A percentile compares a stretch with the other conserved stretches of the same genome.
phyloP scores from a whole-genome alignment of 176 grass and related monocot species.

The Panicum miliaceum region DNA sequence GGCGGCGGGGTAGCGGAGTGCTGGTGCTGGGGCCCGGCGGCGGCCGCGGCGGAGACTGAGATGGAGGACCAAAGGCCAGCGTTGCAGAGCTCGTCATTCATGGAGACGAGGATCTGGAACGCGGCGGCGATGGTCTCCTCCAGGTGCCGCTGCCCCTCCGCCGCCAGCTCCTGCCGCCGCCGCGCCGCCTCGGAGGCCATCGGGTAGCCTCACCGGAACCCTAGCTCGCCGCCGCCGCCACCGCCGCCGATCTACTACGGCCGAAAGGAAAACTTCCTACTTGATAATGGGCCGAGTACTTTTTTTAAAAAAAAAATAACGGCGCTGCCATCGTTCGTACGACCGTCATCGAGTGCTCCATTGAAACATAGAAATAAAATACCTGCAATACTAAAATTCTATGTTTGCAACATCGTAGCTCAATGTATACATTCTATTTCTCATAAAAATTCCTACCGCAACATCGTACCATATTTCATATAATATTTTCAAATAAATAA shows the following conservation, averaged over 20 bases:
- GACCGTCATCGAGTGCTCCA: too few species aligned
- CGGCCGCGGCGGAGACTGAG: conserved; percentile 27
- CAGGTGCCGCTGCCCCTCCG: conserved; percentile 82
- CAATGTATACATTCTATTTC: too few species aligned
- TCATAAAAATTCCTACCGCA: too few species aligned
- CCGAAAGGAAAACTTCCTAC: too few species aligned
- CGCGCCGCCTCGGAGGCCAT: conserved; percentile 55
- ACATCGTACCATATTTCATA: too few species aligned
- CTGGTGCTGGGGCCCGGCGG: conserved; percentile 27
- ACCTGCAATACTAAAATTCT: too few species aligned
- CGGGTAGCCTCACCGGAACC: conserved; percentile 40
- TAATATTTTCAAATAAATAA: too few species aligned
- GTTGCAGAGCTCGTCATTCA: conserved; percentile 99
- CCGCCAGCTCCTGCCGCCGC: conserved; percentile 69
- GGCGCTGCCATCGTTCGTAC: too few species aligned
- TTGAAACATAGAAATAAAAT: too few species aligned
- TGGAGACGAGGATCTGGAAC: conserved; percentile 95
- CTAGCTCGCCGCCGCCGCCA: conserved; percentile 31
- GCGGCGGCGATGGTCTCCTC: conserved; percentile 90
- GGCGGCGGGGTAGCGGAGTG: conserved; percentile 36
- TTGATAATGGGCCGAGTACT: too few species aligned
- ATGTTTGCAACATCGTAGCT: too few species aligned
- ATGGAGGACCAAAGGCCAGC: conserved; percentile 88
- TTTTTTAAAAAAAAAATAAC: too few species aligned
- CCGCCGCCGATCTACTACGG: not conserved